Percentiles rank a stretch among this genome's conserved stretches.
Evolutionary conservation across 331 rosid genomes (phyloP).

Genomic region (Acacia concinna): DNA sequence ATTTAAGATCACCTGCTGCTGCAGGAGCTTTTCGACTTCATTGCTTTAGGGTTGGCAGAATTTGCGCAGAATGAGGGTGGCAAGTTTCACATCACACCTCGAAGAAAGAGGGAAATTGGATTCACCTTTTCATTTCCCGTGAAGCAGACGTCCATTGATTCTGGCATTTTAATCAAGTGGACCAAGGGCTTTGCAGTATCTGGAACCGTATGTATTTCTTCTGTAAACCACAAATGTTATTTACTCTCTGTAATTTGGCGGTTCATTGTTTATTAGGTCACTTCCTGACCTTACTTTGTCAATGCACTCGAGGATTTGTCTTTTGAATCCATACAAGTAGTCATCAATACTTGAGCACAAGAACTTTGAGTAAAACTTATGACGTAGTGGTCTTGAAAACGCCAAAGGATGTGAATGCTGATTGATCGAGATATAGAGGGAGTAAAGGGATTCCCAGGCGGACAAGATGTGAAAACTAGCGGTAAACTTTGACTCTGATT

Average conservation of each 20-base stretch:
- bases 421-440: not conserved
- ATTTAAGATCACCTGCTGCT: conserved; percentile 12
- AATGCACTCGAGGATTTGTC: not conserved
- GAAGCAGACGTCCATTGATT: conserved; percentile 78
- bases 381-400: not conserved
- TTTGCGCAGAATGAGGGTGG: conserved; percentile 64
- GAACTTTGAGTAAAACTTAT: not conserved
- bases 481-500: not conserved
- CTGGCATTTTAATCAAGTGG: conserved; percentile 90
- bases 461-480: not conserved
- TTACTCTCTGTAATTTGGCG: not conserved
- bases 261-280: not conserved
- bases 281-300: not conserved
- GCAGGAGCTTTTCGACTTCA: conserved; percentile 88
- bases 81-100: conserved; percentile 48
- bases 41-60: conserved; percentile 70
- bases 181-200: conserved; percentile 91
- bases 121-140: conserved; percentile 97
- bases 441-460: not conserved
- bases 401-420: not conserved
- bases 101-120: conserved; percentile 77
- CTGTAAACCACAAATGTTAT: not conserved
- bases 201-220: conserved; percentile 65
- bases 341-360: not conserved
- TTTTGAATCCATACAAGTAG: not conserved